Percentiles rank a stretch among this genome's conserved stretches.
phyloP scores from a whole-genome alignment of 1,284 basidiomycete genomes.

The Irpex sp. region DNA sequence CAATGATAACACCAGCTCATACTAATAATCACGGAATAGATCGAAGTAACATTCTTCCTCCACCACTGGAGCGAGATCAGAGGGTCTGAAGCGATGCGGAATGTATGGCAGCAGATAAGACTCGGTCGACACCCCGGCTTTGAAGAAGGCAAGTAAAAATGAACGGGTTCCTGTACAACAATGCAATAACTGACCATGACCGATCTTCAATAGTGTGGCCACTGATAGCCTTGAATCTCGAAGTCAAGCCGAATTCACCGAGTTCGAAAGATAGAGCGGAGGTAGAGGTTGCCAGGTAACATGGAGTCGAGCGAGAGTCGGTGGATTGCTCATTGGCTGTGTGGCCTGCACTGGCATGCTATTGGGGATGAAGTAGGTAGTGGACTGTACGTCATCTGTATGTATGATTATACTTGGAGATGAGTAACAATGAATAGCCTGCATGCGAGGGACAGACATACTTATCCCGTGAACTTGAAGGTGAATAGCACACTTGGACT shows the following conservation, averaged over 20 bases:
- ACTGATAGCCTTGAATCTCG: conserved; percentile 56
- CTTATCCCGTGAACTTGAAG: too few species aligned
- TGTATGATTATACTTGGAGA: too few species aligned
- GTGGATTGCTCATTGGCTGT: neutral
- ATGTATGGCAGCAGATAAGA: conserved; percentile 69
- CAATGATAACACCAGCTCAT: neutral
- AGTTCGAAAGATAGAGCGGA: neutral
- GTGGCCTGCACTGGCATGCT: too few species aligned
- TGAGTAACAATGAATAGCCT: too few species aligned
- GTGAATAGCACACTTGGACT: too few species aligned
- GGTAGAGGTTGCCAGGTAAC: neutral
- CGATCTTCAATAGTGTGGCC: conserved; percentile 54
- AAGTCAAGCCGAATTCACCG: conserved; percentile 40
- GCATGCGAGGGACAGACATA: too few species aligned
- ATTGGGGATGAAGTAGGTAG: too few species aligned
- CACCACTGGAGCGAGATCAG: conserved; percentile 66
- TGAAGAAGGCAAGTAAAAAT: conserved; percentile 53
- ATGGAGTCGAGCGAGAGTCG: neutral
- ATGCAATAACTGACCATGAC: neutral
- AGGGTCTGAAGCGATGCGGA: conserved; percentile 72
- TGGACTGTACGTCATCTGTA: too few species aligned
- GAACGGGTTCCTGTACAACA: neutral
- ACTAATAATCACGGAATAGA: conserved; percentile 28
- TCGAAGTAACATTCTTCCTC: conserved; percentile 75
- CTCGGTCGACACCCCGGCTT: conserved; percentile 67